Percentiles rank a stretch among this genome's conserved stretches.
phyloP scores from a whole-genome alignment of 1,284 basidiomycete genomes.

The Ustilago cynodontis region DNA sequence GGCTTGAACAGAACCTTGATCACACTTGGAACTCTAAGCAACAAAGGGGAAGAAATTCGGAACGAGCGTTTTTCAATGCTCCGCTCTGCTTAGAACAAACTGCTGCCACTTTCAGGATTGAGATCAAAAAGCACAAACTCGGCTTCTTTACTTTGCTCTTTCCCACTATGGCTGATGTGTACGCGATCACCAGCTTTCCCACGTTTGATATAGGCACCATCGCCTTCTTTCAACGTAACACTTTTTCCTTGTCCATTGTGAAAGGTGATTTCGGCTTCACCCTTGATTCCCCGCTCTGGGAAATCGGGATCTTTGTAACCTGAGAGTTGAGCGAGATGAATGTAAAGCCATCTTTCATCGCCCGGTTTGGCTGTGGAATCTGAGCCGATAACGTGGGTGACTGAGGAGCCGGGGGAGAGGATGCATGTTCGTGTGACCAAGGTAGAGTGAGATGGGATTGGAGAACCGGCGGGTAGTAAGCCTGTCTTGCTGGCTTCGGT shows the following conservation, averaged over 20 bases:
- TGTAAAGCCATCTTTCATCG: constrained; percentile 53
- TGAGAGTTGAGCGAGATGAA: constrained; percentile 55
- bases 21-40: too few species aligned
- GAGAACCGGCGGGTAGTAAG: constrained; percentile 34
- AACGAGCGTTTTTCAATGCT: too few species aligned
- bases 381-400: constrained; percentile 46
- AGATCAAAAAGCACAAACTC: constrained; percentile 53
- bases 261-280: constrained; percentile 72
- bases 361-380: constrained; percentile 37
- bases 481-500: constrained; percentile 37
- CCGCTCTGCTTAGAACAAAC: neutral
- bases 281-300: constrained; percentile 63
- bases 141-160: constrained; percentile 19
- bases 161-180: constrained; percentile 25
- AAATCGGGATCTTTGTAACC: constrained; percentile 67
- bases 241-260: constrained; percentile 72
- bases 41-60: too few species aligned
- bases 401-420: constrained; percentile 31
- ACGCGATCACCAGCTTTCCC: constrained; percentile 34
- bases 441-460: constrained; percentile 51
- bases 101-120: constrained; percentile 2
- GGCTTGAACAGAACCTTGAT: too few species aligned
- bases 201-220: constrained; percentile 52
- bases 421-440: constrained; percentile 52
- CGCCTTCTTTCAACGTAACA: constrained; percentile 68